Conservation (phyloP, 2,329 filamentous ascomycete species). For the Emergomyces africanus region DNA sequence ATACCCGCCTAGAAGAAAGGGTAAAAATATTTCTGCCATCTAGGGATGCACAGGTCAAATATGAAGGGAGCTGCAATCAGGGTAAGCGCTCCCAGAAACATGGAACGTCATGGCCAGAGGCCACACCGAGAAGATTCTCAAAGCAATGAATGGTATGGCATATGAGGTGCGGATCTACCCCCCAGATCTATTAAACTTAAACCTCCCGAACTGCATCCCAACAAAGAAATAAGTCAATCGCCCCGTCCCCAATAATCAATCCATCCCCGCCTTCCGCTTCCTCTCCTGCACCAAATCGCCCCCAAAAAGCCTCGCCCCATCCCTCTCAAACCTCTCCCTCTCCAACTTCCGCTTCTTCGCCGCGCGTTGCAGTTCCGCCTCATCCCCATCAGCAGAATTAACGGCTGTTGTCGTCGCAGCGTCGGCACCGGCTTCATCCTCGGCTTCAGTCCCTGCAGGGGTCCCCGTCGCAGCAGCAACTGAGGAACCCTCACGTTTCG, state of each 20-base stretch:
- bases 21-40: too few relatives aligned
- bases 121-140: too few relatives aligned
- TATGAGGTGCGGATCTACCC: too few relatives aligned
- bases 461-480: constrained; percentile 7
- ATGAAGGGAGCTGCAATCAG: not conserved
- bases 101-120: too few relatives aligned
- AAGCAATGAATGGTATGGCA: too few relatives aligned
- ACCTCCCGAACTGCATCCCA: not conserved
- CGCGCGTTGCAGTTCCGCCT: constrained; percentile 19
- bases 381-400: not conserved
- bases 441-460: constrained; percentile 14
- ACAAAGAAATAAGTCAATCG: not conserved
- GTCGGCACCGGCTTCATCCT: constrained; percentile 19
- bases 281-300: constrained; percentile 18
- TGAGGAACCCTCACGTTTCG: constrained; percentile 16
- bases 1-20: too few relatives aligned
- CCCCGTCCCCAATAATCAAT: too few relatives aligned
- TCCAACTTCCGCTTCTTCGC: constrained; percentile 31
- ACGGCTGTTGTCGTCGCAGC: constrained; percentile 6
- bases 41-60: not conserved
- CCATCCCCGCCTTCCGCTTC: not conserved
- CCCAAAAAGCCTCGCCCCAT: constrained; percentile 23
- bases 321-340: constrained; percentile 13
- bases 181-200: too few relatives aligned
- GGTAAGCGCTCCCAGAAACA: too few relatives aligned